A percentile compares a stretch with the other conserved stretches of the same genome.
Conservation (phyloP, 2,329 filamentous ascomycete species). For the Curvularia hawaiiensis region DNA sequence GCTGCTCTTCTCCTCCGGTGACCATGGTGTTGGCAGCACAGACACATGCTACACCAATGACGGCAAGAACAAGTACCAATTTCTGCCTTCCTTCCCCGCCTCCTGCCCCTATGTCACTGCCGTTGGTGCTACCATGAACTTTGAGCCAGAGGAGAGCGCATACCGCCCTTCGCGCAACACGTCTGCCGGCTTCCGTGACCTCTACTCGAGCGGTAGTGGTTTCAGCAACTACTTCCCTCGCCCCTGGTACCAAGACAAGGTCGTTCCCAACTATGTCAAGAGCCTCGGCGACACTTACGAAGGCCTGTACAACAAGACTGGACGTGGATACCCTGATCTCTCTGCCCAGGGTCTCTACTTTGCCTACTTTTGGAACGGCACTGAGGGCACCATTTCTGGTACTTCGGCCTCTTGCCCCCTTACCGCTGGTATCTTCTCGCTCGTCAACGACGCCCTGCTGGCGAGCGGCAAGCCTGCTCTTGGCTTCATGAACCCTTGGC, state of each 20-base stretch:
- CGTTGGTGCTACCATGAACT: conserved; percentile 64
- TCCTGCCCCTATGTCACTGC: conserved; percentile 72
- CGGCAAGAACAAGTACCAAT: conserved; percentile 60
- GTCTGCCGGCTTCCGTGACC: conserved; percentile 47
- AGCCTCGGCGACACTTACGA: conserved; percentile 50
- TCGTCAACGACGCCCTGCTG: conserved; percentile 67
- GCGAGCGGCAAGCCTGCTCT: conserved; percentile 55
- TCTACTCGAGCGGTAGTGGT: conserved; percentile 59
- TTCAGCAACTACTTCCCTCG: conserved; percentile 57
- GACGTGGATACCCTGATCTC: conserved; percentile 67
- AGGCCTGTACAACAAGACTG: conserved; percentile 58
- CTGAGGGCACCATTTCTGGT: conserved; percentile 52
- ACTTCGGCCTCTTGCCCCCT: conserved; percentile 63
- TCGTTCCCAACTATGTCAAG: conserved; percentile 53
- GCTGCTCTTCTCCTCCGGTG: conserved; percentile 68
- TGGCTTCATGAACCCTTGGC: conserved; percentile 66
- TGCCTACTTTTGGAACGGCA: conserved; percentile 51
- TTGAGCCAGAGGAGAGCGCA: conserved; percentile 60
- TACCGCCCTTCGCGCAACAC: conserved; percentile 40
- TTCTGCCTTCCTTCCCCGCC: conserved; percentile 67
- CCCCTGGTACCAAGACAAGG: conserved; percentile 55
- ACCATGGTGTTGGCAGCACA: conserved; percentile 61
- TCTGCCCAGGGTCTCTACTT: conserved; percentile 62
- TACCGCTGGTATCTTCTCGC: conserved; percentile 62
- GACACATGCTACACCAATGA: conserved; percentile 64